Conservation (phyloP, 1,284 basidiomycete genomes). For the Ustilago esculenta region DNA sequence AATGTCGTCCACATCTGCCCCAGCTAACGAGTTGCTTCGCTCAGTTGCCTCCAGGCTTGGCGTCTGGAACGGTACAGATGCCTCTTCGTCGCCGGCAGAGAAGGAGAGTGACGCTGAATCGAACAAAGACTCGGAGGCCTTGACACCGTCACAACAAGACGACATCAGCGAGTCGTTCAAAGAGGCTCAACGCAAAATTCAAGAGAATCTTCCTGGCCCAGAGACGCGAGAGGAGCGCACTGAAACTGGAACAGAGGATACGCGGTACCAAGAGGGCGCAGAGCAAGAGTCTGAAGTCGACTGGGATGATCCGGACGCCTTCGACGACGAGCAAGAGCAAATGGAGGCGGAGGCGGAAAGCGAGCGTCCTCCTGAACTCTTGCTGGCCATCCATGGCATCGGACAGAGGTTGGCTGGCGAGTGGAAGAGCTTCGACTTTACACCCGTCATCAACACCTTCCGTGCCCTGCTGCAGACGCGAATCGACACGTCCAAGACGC, state of each 20-base stretch:
- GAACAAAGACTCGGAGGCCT: slow-evolving; percentile 8
- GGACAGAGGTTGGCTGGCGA: slow-evolving; percentile 58
- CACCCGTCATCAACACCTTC: slow-evolving; percentile 53
- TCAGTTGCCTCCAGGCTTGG: slow-evolving; percentile 43
- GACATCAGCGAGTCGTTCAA: slow-evolving; percentile 47
- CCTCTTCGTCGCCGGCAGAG: slow-evolving; percentile 6
- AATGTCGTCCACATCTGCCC: slow-evolving; percentile 23
- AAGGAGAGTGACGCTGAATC: slow-evolving; percentile 10
- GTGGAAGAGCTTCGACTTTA: slow-evolving; percentile 52
- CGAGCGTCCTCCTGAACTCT: slow-evolving; percentile 34
- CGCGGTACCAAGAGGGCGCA: slow-evolving; percentile 6
- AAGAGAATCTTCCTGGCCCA: slow-evolving; percentile 27
- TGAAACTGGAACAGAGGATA: neutral
- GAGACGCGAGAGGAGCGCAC: neutral
- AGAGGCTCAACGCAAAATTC: slow-evolving; percentile 40
- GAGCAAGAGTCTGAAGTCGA: slow-evolving; percentile 18
- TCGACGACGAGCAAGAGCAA: slow-evolving; percentile 45
- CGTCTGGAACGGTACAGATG: slow-evolving; percentile 17
- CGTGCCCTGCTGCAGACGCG: slow-evolving; percentile 49
- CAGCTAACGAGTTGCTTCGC: slow-evolving; percentile 46
- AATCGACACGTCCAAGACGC: slow-evolving; percentile 42
- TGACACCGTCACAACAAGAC: slow-evolving; percentile 32
- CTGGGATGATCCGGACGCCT: slow-evolving; percentile 45
- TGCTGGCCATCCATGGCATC: slow-evolving; percentile 58
- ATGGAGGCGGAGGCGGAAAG: slow-evolving; percentile 21